Conservation (phyloP, 805 yeast species). For the Saccharomycopsis sp. region DNA sequence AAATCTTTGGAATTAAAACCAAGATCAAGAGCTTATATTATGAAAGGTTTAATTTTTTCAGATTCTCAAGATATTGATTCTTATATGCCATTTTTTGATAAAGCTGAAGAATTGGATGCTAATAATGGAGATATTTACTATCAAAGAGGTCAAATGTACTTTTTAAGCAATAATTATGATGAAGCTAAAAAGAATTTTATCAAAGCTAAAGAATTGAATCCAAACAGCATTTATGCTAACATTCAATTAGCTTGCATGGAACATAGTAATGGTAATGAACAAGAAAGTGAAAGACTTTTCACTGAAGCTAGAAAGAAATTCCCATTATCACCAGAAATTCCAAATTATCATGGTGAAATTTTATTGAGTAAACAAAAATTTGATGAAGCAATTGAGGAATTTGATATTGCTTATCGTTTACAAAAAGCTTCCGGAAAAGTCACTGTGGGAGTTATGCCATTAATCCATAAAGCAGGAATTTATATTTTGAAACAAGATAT, state of each 20-base stretch:
- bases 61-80: constrained; percentile 46
- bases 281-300: constrained; percentile 55
- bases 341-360: constrained; percentile 93
- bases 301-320: constrained; percentile 60
- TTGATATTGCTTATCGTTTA: constrained; percentile 75
- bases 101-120: constrained; percentile 61
- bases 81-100: constrained; percentile 58
- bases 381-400: constrained; percentile 66
- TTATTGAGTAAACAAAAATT: constrained; percentile 71
- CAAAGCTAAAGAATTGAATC: constrained; percentile 65
- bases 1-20: constrained; percentile 58
- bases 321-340: constrained; percentile 85
- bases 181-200: constrained; percentile 67
- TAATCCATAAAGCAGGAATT: constrained; percentile 79
- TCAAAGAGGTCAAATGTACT: constrained; percentile 89
- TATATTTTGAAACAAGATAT: constrained; percentile 42
- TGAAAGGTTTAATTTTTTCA: constrained; percentile 73
- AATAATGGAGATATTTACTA: constrained; percentile 75
- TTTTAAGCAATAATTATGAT: constrained; percentile 63
- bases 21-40: constrained; percentile 72
- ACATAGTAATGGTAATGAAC: constrained; percentile 61
- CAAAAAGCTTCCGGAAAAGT: constrained; percentile 60
- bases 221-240: constrained; percentile 69
- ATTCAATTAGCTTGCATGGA: constrained; percentile 90
- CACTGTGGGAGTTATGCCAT: constrained; percentile 80